Base-by-base conservation (phyloP, 2,329 filamentous ascomycete genomes). In the Massarina eburnea region DNA sequence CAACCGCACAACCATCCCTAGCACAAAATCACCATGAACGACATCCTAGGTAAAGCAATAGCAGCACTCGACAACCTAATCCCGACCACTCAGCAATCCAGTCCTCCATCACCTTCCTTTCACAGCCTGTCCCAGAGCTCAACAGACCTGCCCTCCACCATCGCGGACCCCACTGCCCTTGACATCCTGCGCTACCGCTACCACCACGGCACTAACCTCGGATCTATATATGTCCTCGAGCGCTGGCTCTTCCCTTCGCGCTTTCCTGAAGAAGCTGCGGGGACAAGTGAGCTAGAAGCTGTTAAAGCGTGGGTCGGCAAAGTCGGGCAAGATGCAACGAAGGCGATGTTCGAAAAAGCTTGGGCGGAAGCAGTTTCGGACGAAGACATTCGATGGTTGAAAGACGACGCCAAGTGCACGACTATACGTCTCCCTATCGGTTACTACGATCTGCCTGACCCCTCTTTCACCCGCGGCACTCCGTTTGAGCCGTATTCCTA, bases 351-450 rank as follows among this genome's bases (percentile, higher is more conserved):
- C 64, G 76, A 83, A 64, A 55, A 70, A 4, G 76, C 81, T 48
- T 84, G 81, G 80, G 57, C 61, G 1, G 71, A 70, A 33, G 76
- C 76, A 4, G 62, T 82, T 22, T 73, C 71, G 8, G 75, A 81
- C 37, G 64, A 66, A 1, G 79, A 83, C 54, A 70, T 82, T 18
- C 64, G 72, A 14, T 83, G 78, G 76, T 70, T 84, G 19, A 70
- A 68, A 5, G 72, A 76, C 14, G 67, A 73, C 20, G 80, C 77
- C 2, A 76, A 74, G 41, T 80, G 79, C 69, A 83, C 79, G 3
- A 78, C 78, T 14, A 74, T 84, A 33, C 75, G 81, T n/a, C 61
- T 85, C 15, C 81, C 81, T 0, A 78, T 85, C 41, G 81, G 81
- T 3, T 83, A 81, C 62, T 84, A 77, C 58, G 79, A 76, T 3